Evolutionary conservation across 176 grass and related monocot species (phyloP).

Genomic region (Alloteropsis semialata): DNA sequence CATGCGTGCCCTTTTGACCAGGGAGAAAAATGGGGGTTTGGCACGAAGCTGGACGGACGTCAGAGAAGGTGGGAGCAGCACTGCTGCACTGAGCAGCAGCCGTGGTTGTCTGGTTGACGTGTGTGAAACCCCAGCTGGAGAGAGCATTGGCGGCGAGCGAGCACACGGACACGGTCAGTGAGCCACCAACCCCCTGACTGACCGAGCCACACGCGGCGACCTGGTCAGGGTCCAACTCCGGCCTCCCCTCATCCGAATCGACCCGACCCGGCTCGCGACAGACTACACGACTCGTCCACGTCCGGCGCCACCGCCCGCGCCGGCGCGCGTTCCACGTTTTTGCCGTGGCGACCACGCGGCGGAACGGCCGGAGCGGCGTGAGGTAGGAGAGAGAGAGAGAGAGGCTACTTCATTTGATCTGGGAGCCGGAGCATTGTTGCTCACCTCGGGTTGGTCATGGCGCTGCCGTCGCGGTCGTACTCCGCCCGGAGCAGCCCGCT

Average conservation of each 20-base stretch:
- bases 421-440: not conserved
- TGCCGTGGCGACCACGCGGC: too few relatives aligned
- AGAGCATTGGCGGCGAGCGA: not conserved
- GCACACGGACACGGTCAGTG: not conserved
- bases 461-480: slow-evolving; percentile 53
- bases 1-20: not conserved
- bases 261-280: not conserved
- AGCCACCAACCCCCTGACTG: not conserved
- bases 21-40: not conserved
- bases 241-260: not conserved
- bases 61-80: slow-evolving; percentile 21
- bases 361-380: too few relatives aligned
- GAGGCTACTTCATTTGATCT: not conserved
- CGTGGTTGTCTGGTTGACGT: slow-evolving; percentile 13
- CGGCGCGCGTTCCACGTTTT: too few relatives aligned
- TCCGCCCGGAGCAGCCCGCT: slow-evolving; percentile 85
- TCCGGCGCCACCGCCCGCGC: not conserved
- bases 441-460: slow-evolving; percentile 55
- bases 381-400: not conserved
- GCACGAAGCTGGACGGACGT: not conserved
- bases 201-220: not conserved
- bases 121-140: not conserved
- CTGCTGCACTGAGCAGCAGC: not conserved
- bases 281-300: not conserved
- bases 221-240: slow-evolving; percentile 9